Evolutionary conservation across 208 protist species (phyloP), one percentile per base, ranked within the genome.

Genomic region (Crithidia mellificae): DNA sequence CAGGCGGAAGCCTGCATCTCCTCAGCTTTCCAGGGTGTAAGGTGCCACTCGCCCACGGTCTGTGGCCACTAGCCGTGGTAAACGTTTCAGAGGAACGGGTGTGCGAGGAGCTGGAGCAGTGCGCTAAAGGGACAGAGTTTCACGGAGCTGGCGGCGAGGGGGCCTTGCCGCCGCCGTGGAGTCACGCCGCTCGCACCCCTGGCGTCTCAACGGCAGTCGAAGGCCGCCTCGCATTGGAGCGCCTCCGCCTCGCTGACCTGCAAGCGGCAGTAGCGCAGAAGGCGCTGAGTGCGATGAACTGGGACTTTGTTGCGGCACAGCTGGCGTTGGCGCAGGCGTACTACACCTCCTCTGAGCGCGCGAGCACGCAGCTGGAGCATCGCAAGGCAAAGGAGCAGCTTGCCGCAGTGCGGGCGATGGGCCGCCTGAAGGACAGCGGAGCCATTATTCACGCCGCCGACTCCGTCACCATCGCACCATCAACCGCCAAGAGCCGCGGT

Each of bases 11-110:
- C 5, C 32, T 92, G n/a, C 82, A 87, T 51, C n/a, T 91, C n/a
- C 22, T 76, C 8, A 66, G 34, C 55, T 80, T 59, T 44, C 59
- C 25, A 68, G 80, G 52, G 11, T 70, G 49, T 41, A 75, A 63
- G 32, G 68, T 85, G 5, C 90, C 90, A 11, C 74, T 93, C 2
- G 68, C 63, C 12, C 68, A 87, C 25, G 87, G 87, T 15, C 51
- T 93, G 30, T 95, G 90, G 90, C 90, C 90, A n/a, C 68, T 95
- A 20, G 87, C 84, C 15, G 78, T 90, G 22, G 63, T 93, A 24
- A 79, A 93, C 46, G 69, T 89, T 63, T 88, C 87, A 9, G 87
- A 92, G 59, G 51, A 58, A 44, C 52, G 52, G 7, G 27, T 95
- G 38, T 85, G 82, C 56, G n/a, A 44, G 19, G 34, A 68, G 34